A percentile compares a stretch with the other conserved stretches of the same genome.
phyloP scores from a whole-genome alignment of 352 stramenopile species.

The Phytophthora tentaculata region DNA sequence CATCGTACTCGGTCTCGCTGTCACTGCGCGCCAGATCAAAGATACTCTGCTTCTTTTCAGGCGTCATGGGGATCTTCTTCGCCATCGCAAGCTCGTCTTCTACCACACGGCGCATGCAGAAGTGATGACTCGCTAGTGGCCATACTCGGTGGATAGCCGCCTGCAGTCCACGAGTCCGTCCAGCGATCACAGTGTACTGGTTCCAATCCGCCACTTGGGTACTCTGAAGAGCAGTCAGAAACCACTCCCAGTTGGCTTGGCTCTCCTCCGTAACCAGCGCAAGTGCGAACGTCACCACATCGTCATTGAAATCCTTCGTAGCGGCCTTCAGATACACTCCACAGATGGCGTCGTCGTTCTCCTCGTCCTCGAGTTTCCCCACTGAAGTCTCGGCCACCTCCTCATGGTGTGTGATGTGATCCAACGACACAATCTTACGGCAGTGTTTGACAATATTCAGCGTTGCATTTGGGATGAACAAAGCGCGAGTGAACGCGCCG shows the following conservation, averaged over 20 bases:
- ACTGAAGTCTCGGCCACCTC: slow-evolving; percentile 43
- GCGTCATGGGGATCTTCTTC: slow-evolving; percentile 68
- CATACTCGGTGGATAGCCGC: slow-evolving; percentile 55
- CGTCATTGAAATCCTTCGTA: slow-evolving; percentile 81
- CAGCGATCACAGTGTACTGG: slow-evolving; percentile 75
- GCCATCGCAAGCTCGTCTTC: slow-evolving; percentile 68
- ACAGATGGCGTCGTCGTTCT: slow-evolving; percentile 74
- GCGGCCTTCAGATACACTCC: slow-evolving; percentile 76
- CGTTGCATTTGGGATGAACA: slow-evolving; percentile 65
- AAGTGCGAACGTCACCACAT: slow-evolving; percentile 67
- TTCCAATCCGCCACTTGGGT: slow-evolving; percentile 53
- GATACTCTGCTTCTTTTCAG: slow-evolving; percentile 72
- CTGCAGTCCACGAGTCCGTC: slow-evolving; percentile 58
- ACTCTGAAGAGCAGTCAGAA: slow-evolving; percentile 57
- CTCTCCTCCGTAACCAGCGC: slow-evolving; percentile 72
- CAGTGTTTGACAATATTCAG: slow-evolving; percentile 62
- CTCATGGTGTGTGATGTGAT: slow-evolving; percentile 56
- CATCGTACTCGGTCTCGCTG: slow-evolving; percentile 74
- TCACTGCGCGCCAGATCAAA: slow-evolving; percentile 75
- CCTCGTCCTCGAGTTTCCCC: slow-evolving; percentile 55
- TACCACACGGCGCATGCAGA: slow-evolving; percentile 75
- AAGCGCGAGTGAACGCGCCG: slow-evolving; percentile 62
- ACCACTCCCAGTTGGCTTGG: slow-evolving; percentile 81
- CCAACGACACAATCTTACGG: slow-evolving; percentile 67
- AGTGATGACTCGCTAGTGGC: slow-evolving; percentile 69